phyloP scores from a whole-genome alignment of 1,139 yeast genomes.

The Pichia sp. region DNA sequence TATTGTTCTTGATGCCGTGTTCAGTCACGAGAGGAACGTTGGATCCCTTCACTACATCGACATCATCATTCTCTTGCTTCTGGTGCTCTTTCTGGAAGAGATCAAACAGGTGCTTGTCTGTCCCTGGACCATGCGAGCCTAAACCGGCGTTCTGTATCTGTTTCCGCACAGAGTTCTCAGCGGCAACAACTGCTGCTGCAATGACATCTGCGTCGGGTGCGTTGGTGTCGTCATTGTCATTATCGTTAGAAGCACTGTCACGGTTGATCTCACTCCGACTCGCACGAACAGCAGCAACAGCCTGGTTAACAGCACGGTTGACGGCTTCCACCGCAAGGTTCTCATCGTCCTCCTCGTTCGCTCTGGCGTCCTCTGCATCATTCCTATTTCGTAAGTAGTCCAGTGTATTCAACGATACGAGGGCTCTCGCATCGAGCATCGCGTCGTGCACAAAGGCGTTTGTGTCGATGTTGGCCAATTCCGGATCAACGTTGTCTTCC shows the following conservation, averaged over 20 bases:
- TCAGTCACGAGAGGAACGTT: constrained; percentile 1
- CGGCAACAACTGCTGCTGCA: constrained; percentile 21
- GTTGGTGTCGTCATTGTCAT: background rate
- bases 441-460: constrained; percentile 58
- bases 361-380: constrained; percentile 23
- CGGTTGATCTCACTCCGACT: background rate
- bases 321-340: constrained; percentile 31
- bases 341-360: constrained; percentile 28
- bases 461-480: constrained; percentile 47
- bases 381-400: constrained; percentile 33
- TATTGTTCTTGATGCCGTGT: constrained; percentile 8
- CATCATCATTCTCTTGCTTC: background rate
- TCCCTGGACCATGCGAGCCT: background rate
- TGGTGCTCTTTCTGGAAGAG: background rate
- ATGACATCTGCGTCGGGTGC: constrained; percentile 11
- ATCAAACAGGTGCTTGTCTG: constrained; percentile 2
- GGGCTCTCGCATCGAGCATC: constrained; percentile 31
- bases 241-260: no score
- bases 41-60: background rate
- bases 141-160: background rate
- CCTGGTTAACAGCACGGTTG: constrained; percentile 29
- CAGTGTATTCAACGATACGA: constrained; percentile 22
- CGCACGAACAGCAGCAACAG: constrained; percentile 23
- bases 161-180: constrained; percentile 15
- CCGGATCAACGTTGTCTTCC: constrained; percentile 54